Evolutionary conservation across 225 moss, liverwort and hornwort species (phyloP).

Genomic region (Straminergon stramineum): DNA sequence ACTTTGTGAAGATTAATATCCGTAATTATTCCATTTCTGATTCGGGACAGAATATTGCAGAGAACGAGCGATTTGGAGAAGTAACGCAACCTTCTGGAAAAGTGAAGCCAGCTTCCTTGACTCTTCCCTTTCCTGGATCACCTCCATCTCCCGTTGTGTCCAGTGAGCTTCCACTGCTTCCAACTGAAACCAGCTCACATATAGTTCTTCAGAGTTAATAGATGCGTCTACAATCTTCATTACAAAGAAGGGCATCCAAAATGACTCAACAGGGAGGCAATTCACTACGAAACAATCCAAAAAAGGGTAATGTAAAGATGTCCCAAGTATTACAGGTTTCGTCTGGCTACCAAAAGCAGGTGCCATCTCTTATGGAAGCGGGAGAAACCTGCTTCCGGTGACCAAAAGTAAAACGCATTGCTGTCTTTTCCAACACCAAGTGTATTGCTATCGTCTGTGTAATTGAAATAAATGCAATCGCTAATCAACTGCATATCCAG

Average conservation of each 20-base stretch:
- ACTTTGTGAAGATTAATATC: neutral
- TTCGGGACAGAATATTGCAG: neutral
- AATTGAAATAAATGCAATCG: neutral
- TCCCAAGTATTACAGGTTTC: neutral
- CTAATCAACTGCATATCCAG: neutral
- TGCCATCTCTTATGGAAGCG: neutral
- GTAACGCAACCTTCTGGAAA: slow-evolving; percentile 30
- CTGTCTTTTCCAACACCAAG: neutral
- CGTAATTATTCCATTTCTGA: neutral
- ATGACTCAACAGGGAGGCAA: neutral
- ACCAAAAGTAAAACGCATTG: neutral
- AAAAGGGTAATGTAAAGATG: neutral
- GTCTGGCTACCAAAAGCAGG: neutral
- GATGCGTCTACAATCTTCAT: neutral
- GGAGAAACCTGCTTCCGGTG: neutral
- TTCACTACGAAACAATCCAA: neutral
- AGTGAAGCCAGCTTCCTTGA: slow-evolving; percentile 25
- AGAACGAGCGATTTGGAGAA: neutral
- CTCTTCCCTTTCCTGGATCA: slow-evolving; percentile 27
- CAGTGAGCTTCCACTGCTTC: slow-evolving; percentile 47
- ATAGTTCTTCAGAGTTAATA: neutral
- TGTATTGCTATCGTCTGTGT: neutral
- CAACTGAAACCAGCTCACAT: slow-evolving; percentile 10
- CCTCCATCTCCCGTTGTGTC: slow-evolving; percentile 41
- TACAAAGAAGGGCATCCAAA: neutral